Base-by-base conservation (phyloP, 192 early-diverging fungal genomes). In the Coemansia guatemalensis region DNA sequence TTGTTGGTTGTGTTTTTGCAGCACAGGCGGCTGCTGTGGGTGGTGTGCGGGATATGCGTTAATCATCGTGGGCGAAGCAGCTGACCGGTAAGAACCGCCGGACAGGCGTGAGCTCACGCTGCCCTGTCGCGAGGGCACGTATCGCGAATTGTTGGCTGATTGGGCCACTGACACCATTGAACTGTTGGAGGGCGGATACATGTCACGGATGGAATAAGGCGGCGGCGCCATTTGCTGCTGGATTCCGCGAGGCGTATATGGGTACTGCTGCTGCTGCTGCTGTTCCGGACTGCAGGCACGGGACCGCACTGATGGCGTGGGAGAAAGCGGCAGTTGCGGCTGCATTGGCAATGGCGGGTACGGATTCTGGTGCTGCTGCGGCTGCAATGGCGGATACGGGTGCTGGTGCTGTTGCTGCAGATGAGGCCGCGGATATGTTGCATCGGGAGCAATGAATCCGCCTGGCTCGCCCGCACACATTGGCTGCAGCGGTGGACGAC, bases 401-500 rank as follows among this genome's bases (percentile, higher is more conserved):
- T 54, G 22, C 26, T 29, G 8, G 47, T 26, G 53, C 24, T 61
- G 48, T 29, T 59, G 51, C 48, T 25, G 66, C 39, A 50, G 56
- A 23, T 50, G 65, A 17, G 52, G 67, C n/a, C 23, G 47, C 22
- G 60, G 47, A 25, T 68, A 68, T 6, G 32, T 9, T 22, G 47
- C 26, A n/a, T 54, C 58, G 2, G 70, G 70, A 23, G 61, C 29
- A 21, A 66, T 26, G 29, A 72, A 72, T 6, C 70, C 70, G 58
- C 70, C 70, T 6, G 65, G 71, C 24, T 60, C 64, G 59, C 64
- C 48, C 5, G 29, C 50, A 25, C 22, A 53, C 51, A 44, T n/a
- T 3, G 47, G 44, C n/a, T 50, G 60, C 39, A 63, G 32, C 9
- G 64, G 59, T 20, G 48, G 64, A 25, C 26, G 24, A 7, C 20